These are phyloP conservation scores for Orbilia blumenaviensis DNA, from an alignment of 2,329 filamentous ascomycete genomes.

Conservation along the genomic window DNA sequence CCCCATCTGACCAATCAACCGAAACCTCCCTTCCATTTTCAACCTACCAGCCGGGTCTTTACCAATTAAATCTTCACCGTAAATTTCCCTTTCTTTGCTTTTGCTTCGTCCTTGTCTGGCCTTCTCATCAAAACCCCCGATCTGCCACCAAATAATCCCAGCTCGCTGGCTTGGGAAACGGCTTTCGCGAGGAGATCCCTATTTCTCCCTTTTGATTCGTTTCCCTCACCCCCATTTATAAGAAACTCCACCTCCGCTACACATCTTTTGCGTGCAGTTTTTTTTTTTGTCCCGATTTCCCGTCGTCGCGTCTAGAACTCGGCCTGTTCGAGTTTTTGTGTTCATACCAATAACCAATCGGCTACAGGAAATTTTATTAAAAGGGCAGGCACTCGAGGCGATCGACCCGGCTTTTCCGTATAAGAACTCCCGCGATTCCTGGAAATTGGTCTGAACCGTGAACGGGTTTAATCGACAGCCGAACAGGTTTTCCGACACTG, in stretches of 20 bases:
- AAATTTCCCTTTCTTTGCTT: slow-evolving; percentile 51
- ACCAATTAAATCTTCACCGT: slow-evolving; percentile 47
- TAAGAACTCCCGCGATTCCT: slow-evolving; percentile 26
- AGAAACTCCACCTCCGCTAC: slow-evolving; percentile 49
- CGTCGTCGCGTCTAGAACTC: slow-evolving; percentile 48
- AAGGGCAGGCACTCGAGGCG: slow-evolving; percentile 11
- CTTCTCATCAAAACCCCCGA: slow-evolving; percentile 53
- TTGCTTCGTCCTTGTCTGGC: slow-evolving; percentile 37
- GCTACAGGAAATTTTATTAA: slow-evolving; percentile 15
- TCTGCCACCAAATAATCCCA: slow-evolving; percentile 52
- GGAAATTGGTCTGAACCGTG: slow-evolving; percentile 17
- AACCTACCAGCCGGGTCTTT: slow-evolving; percentile 39
- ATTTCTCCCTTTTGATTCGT: slow-evolving; percentile 53
- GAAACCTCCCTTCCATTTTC: slow-evolving; percentile 54
- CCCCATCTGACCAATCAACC: slow-evolving; percentile 53
- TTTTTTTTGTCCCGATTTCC: slow-evolving; percentile 31
- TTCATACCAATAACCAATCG: slow-evolving; percentile 48
- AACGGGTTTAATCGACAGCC: slow-evolving; percentile 18
- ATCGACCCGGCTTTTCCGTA: not conserved
- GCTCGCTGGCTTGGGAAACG: slow-evolving; percentile 52
- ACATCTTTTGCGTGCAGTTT: slow-evolving; percentile 8
- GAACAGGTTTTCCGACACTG: slow-evolving; percentile 21
- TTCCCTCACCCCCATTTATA: slow-evolving; percentile 53
- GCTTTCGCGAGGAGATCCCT: slow-evolving; percentile 54
- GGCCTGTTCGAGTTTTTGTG: slow-evolving; percentile 21